A percentile compares a stretch with the other conserved stretches of the same genome.
Evolutionary conservation across 1,139 yeast species (phyloP).

Genomic region (Pichia sp.): DNA sequence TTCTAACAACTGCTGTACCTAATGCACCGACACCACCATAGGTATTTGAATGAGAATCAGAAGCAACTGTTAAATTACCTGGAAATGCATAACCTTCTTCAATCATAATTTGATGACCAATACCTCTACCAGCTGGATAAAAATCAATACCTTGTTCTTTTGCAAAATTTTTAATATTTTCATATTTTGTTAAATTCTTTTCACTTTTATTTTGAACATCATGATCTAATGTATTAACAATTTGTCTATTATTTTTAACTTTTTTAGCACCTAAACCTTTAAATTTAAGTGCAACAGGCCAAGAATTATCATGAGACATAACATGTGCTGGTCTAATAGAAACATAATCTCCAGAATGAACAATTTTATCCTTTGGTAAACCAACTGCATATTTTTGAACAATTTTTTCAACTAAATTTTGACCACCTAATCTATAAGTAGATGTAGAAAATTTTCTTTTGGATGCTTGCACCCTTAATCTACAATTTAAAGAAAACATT

Average conservation of each 20-base stretch:
- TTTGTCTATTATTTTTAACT: constrained; percentile 79
- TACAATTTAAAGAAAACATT: constrained; percentile 11
- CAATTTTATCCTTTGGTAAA: constrained; percentile 59
- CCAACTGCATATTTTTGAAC: constrained; percentile 92
- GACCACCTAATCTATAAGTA: constrained; percentile 38
- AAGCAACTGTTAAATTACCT: constrained; percentile 84
- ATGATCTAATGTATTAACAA: constrained; percentile 93
- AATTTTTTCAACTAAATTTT: constrained; percentile 89
- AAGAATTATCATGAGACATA: constrained; percentile 97
- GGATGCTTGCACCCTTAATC: constrained; percentile 5
- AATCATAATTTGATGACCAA: constrained; percentile 97
- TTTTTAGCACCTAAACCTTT: constrained; percentile 87
- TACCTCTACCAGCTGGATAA: constrained; percentile 98
- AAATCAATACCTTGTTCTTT: constrained; percentile 89
- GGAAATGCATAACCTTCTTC: constrained; percentile 99
- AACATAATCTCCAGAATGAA: constrained; percentile 88
- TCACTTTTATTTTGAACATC: constrained; percentile 93
- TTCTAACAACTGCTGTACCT: constrained; percentile 96
- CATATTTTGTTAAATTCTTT: constrained; percentile 79
- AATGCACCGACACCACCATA: constrained; percentile 95
- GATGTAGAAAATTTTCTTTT: constrained; percentile 17
- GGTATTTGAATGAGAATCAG: constrained; percentile 95
- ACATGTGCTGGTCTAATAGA: constrained; percentile 93
- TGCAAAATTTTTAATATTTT: constrained; percentile 84
- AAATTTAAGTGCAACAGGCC: constrained; percentile 98